These are phyloP conservation scores for Chrysanthemum lavandulifolium DNA, from an alignment of 129 eudicot species.

Conservation along the genomic window DNA sequence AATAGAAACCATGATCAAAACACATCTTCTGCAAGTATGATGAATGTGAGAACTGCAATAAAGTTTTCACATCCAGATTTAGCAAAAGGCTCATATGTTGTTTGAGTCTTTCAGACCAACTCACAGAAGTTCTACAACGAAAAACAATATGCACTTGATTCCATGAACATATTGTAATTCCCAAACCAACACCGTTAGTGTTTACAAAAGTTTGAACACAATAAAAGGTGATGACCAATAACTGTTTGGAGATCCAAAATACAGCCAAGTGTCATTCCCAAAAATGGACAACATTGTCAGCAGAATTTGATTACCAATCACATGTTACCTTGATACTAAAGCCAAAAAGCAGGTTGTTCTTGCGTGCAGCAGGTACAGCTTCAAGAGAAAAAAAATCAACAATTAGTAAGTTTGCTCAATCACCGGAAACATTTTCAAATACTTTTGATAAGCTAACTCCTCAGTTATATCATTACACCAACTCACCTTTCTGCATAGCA, in stretches of 20 bases:
- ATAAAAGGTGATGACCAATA: neutral
- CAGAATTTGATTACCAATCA: neutral
- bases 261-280: neutral
- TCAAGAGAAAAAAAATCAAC: neutral
- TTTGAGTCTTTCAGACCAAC: too few relatives aligned
- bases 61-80: too few relatives aligned
- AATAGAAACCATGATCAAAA: too few relatives aligned
- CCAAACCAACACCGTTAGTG: neutral
- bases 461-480: neutral
- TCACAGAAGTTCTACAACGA: too few relatives aligned
- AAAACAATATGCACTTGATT: neutral
- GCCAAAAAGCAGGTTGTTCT: neutral
- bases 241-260: neutral
- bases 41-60: too few relatives aligned
- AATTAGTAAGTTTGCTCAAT: neutral
- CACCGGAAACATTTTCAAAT: neutral
- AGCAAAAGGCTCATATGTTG: too few relatives aligned
- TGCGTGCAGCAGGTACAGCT: neutral
- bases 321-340: neutral
- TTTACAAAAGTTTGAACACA: neutral
- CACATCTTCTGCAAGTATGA: too few relatives aligned
- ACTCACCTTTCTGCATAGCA: neutral
- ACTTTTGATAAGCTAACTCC: neutral
- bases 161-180: neutral
- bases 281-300: neutral